Evolutionary conservation across 495 filamentous ascomycete genomes (phyloP).

Genomic region (Penicillium ochrochloron): DNA sequence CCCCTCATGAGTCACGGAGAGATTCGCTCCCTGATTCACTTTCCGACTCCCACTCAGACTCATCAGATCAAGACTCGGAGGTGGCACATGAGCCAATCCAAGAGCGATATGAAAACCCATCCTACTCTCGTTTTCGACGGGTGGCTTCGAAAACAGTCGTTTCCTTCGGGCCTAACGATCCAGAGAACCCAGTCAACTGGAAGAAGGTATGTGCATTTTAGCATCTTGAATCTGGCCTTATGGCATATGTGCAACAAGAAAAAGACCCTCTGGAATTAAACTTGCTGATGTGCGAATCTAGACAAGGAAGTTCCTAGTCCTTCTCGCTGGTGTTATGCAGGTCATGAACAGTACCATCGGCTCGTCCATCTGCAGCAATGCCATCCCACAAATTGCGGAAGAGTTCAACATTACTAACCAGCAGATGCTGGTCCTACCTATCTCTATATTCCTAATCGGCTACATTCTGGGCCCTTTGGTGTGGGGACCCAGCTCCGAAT

Average conservation of each 20-base stretch:
- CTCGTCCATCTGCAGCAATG: slow-evolving; percentile 67
- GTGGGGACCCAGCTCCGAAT: slow-evolving; percentile 71
- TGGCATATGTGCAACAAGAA: not conserved
- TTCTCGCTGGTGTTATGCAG: slow-evolving; percentile 60
- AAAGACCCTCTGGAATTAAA: not conserved
- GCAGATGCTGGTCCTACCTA: slow-evolving; percentile 67
- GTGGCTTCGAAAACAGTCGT: slow-evolving; percentile 44
- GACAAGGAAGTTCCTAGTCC: slow-evolving; percentile 60
- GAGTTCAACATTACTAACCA: slow-evolving; percentile 63
- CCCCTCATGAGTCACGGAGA: slow-evolving; percentile 23
- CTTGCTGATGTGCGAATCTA: slow-evolving; percentile 25
- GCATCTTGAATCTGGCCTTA: not conserved
- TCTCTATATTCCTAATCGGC: slow-evolving; percentile 73
- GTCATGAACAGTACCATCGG: slow-evolving; percentile 79
- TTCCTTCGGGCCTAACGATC: slow-evolving; percentile 59
- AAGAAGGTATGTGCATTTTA: slow-evolving; percentile 27
- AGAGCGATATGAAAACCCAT: slow-evolving; percentile 36
- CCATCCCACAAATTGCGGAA: slow-evolving; percentile 58
- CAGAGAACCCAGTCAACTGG: slow-evolving; percentile 71
- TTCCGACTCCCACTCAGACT: slow-evolving; percentile 12
- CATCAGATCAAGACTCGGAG: slow-evolving; percentile 29
- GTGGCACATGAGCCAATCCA: slow-evolving; percentile 37
- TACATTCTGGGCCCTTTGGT: slow-evolving; percentile 67
- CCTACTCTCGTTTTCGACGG: slow-evolving; percentile 34
- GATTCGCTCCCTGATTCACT: slow-evolving; percentile 8